These are phyloP conservation scores for rapeseed (Brassica napus) DNA, from an alignment of 345 rosid species.

Conservation along the genomic window DNA sequence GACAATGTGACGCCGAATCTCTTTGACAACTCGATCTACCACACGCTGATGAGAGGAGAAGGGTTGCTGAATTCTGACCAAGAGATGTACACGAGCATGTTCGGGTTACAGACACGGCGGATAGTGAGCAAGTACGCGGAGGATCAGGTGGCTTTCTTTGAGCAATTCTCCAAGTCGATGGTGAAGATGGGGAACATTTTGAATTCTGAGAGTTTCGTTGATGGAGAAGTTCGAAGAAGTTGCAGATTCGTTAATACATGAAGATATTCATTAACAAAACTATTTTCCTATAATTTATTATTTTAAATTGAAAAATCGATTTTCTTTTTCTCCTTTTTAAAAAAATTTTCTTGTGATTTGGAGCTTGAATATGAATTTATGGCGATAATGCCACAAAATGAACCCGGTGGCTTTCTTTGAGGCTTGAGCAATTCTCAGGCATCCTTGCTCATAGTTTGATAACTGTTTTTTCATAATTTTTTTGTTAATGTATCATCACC, in stretches of 20 bases:
- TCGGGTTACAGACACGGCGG: conserved; percentile 57
- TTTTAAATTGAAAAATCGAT: too few species aligned
- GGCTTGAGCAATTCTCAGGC: too few species aligned
- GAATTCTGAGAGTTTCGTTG: conserved; percentile 55
- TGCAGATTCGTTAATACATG: conserved; percentile 85
- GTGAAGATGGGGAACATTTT: conserved; percentile 86
- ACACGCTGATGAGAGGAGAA: conserved; percentile 55
- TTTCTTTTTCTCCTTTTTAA: too few species aligned
- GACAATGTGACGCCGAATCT: conserved; percentile 72
- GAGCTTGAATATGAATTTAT: too few species aligned
- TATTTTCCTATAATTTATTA: not conserved
- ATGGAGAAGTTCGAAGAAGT: conserved; percentile 76
- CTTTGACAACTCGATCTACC: conserved; percentile 77
- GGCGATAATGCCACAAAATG: too few species aligned
- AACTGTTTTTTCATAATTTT: too few species aligned
- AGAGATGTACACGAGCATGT: conserved; percentile 62
- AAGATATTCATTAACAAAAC: not conserved
- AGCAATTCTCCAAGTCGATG: conserved; percentile 82
- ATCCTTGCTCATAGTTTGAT: too few species aligned
- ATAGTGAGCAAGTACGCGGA: conserved; percentile 68
- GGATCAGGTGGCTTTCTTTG: conserved; percentile 64
- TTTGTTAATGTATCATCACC: too few species aligned
- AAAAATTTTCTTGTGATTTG: too few species aligned
- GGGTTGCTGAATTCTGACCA: conserved; percentile 85
- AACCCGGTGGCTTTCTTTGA: too few species aligned